A percentile compares a stretch with the other conserved stretches of the same genome.
These are phyloP conservation scores for Aspergillus nanangensis DNA, from an alignment of 495 filamentous ascomycete genomes.

Conservation along the genomic window DNA sequence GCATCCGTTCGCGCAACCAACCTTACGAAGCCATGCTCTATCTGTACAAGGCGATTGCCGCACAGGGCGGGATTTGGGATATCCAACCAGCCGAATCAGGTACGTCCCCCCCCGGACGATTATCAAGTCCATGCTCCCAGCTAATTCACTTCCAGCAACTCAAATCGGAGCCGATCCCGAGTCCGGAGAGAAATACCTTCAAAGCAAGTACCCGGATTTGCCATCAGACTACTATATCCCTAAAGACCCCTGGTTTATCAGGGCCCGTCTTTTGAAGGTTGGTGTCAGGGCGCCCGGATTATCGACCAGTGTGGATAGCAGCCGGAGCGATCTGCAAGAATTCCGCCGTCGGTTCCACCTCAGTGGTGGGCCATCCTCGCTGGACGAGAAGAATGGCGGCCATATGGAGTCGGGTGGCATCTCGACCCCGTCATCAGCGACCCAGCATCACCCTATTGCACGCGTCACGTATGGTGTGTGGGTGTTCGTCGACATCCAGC, in stretches of 20 bases:
- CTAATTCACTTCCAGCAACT: slow-evolving; percentile 13
- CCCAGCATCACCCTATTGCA: slow-evolving; percentile 25
- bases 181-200: slow-evolving; percentile 30
- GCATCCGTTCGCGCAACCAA: slow-evolving; percentile 88
- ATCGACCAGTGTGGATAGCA: slow-evolving; percentile 51
- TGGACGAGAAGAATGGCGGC: slow-evolving; percentile 30
- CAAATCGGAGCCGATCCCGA: slow-evolving; percentile 20
- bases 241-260: slow-evolving; percentile 93
- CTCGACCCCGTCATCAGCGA: slow-evolving; percentile 42
- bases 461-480: slow-evolving; percentile 42
- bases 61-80: slow-evolving; percentile 85
- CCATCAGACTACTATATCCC: slow-evolving; percentile 69
- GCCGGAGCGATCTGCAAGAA: slow-evolving; percentile 52
- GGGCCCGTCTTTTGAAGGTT: slow-evolving; percentile 78
- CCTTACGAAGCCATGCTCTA: slow-evolving; percentile 91
- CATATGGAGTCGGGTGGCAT: slow-evolving; percentile 21
- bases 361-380: slow-evolving; percentile 29
- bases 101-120: too few relatives aligned
- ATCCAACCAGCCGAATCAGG: slow-evolving; percentile 41
- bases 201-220: slow-evolving; percentile 43
- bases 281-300: slow-evolving; percentile 53
- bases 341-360: slow-evolving; percentile 45
- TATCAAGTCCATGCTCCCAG: too few relatives aligned
- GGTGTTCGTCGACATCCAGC: slow-evolving; percentile 93
- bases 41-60: slow-evolving; percentile 83